Evolutionary conservation across 805 yeast species (phyloP).

Genomic region (Candida dajiaensis): DNA sequence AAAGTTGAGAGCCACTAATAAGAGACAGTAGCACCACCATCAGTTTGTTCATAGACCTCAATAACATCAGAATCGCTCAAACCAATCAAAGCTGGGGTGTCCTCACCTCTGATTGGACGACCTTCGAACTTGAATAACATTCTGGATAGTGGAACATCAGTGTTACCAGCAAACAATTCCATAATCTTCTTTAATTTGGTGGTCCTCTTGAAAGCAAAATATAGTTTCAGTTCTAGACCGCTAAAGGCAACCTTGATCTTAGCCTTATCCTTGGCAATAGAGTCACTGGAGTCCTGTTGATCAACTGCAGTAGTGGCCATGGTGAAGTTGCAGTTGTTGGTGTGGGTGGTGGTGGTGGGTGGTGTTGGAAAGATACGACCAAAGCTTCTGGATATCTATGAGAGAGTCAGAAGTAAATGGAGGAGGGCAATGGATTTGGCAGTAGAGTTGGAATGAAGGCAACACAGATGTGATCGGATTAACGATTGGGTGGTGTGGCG

Average conservation of each 20-base stretch:
- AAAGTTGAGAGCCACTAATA: neutral
- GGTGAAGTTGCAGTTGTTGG: too few species aligned
- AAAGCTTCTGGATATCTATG: too few species aligned
- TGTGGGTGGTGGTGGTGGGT: neutral
- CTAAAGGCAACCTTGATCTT: constrained; percentile 14
- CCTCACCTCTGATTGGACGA: neutral
- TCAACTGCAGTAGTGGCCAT: neutral
- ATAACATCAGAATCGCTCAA: constrained; percentile 10
- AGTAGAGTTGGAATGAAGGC: too few species aligned
- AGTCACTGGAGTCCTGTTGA: neutral
- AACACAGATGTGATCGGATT: too few species aligned
- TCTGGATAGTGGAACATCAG: neutral
- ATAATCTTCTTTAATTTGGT: constrained; percentile 14
- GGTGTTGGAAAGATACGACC: too few species aligned
- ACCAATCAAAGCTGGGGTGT: constrained; percentile 9
- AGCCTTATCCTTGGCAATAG: neutral
- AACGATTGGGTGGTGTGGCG: too few species aligned
- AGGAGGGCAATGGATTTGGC: too few species aligned
- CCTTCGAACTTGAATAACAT: constrained; percentile 10
- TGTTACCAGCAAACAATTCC: constrained; percentile 10
- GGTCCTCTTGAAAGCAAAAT: constrained; percentile 10
- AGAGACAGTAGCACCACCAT: constrained; percentile 7
- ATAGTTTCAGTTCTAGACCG: constrained; percentile 12
- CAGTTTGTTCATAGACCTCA: constrained; percentile 5
- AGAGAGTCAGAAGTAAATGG: too few species aligned